phyloP scores from a whole-genome alignment of 129 eudicot genomes.

The Lactuca saligna region DNA sequence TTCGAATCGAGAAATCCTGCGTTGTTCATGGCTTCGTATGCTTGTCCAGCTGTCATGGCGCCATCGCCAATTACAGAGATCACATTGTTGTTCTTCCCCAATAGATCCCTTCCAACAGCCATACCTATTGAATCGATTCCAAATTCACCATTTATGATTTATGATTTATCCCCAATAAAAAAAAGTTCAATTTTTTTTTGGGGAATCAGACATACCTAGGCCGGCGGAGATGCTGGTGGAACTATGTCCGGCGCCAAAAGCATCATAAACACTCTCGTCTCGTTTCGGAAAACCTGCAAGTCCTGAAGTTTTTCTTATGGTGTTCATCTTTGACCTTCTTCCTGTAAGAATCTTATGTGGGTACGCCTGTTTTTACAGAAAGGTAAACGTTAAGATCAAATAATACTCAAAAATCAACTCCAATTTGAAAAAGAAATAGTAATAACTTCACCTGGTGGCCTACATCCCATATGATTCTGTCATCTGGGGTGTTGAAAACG shows the following conservation, averaged over 20 bases:
- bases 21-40: slow-evolving; percentile 88
- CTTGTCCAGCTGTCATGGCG: slow-evolving; percentile 98
- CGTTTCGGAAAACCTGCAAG: slow-evolving; percentile 88
- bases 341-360: slow-evolving; percentile 85
- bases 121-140: slow-evolving; percentile 46
- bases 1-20: slow-evolving; percentile 84
- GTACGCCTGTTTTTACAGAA: slow-evolving; percentile 46
- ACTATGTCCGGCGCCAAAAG: slow-evolving; percentile 91
- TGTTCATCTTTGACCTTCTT: slow-evolving; percentile 82
- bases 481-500: slow-evolving; percentile 81
- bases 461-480: slow-evolving; percentile 85
- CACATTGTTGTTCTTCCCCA: slow-evolving; percentile 79
- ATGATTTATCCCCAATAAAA: not conserved
- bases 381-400: not conserved
- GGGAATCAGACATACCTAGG: slow-evolving; percentile 50
- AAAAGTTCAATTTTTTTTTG: too few species aligned
- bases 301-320: slow-evolving; percentile 78
- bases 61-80: slow-evolving; percentile 93
- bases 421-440: not conserved
- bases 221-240: slow-evolving; percentile 97
- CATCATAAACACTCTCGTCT: slow-evolving; percentile 82
- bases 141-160: too few species aligned
- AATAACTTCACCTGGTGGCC: slow-evolving; percentile 74
- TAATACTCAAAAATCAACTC: not conserved
- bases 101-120: slow-evolving; percentile 89